Conservation (phyloP, 176 grass and related monocot genomes). For the Sorghum bicolor region Sorghum_bicolor_NCBIv3 NC_012877.2:4390501-4391000, state of each 20-base stretch:
- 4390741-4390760: neutral
- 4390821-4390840: neutral
- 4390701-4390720: neutral
- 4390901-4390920: no score
- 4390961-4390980: neutral
- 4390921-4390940: neutral
- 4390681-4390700: no score
- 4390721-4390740: neutral
- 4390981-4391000: neutral
- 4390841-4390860: neutral
- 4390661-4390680: no score
- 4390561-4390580: neutral
- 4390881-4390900: neutral
- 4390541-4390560: no score
- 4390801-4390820: neutral
- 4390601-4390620: neutral
- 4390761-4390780: neutral
- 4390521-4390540: neutral
- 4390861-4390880: neutral
- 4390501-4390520: neutral
- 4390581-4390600: no score
- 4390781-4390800: neutral
- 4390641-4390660: neutral
- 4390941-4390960: neutral
- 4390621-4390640: neutral